Evolutionary conservation across 1,284 basidiomycete genomes (phyloP).

Genomic region (Ustilago crameri): DNA sequence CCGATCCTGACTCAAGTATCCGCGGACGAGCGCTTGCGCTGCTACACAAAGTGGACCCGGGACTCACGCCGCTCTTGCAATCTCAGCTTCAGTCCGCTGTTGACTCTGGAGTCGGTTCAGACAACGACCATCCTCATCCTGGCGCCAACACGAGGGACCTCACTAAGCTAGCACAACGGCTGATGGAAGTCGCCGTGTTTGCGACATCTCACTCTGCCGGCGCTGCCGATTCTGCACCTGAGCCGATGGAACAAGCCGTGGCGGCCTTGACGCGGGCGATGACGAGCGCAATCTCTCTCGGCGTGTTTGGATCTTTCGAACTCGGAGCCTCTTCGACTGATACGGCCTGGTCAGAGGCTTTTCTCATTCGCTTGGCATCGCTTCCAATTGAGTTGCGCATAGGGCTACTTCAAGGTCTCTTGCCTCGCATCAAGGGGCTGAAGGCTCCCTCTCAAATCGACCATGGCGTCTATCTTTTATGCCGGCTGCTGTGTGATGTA

Average conservation of each 20-base stretch:
- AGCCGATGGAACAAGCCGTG: neutral
- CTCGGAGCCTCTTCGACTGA: neutral
- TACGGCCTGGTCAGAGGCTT: neutral
- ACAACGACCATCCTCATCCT: neutral
- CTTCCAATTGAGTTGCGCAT: slow-evolving; percentile 2
- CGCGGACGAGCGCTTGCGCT: slow-evolving; percentile 21
- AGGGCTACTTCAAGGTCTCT: slow-evolving; percentile 5
- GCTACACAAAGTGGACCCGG: slow-evolving; percentile 24
- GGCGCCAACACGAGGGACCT: neutral
- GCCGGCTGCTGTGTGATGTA: slow-evolving; percentile 10
- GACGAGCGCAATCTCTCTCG: slow-evolving; percentile 4
- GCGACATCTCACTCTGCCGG: neutral
- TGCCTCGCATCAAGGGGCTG: neutral
- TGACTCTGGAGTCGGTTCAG: neutral
- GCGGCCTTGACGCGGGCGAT: slow-evolving; percentile 9
- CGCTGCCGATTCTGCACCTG: neutral
- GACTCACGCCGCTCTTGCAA: slow-evolving; percentile 17
- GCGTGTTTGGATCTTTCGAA: slow-evolving; percentile 9
- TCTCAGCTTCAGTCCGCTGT: slow-evolving; percentile 24
- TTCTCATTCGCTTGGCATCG: slow-evolving; percentile 3
- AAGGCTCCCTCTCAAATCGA: neutral
- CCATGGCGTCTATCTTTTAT: slow-evolving; percentile 7
- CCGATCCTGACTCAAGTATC: slow-evolving; percentile 25
- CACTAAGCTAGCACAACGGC: slow-evolving; percentile 6
- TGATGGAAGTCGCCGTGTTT: slow-evolving; percentile 21